phyloP scores from a whole-genome alignment of 805 yeast species.

The Ogataea degrootiae region DNA sequence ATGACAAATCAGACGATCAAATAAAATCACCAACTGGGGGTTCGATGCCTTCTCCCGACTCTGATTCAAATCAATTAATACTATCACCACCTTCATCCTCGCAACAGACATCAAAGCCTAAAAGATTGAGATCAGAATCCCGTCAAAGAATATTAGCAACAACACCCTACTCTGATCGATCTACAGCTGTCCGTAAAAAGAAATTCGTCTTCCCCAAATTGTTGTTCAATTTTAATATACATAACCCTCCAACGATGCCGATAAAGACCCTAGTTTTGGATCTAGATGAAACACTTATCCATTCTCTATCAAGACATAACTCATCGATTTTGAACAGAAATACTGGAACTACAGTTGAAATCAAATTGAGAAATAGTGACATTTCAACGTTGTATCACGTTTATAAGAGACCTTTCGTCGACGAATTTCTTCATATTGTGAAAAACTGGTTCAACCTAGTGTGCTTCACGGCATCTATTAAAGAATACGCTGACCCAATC shows the following conservation, averaged over 20 bases:
- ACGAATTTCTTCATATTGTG: constrained; percentile 72
- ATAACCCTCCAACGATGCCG: constrained; percentile 28
- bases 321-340: constrained; percentile 38
- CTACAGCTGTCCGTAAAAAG: constrained; percentile 15
- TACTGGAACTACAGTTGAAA: constrained; percentile 75
- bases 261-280: constrained; percentile 76
- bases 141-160: not conserved
- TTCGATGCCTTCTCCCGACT: not conserved
- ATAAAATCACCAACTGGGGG: constrained; percentile 31
- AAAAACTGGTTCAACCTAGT: constrained; percentile 84
- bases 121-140: not conserved
- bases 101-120: not conserved
- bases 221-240: constrained; percentile 29
- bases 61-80: not conserved
- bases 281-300: constrained; percentile 91
- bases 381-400: constrained; percentile 83
- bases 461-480: constrained; percentile 90
- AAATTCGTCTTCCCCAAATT: constrained; percentile 31
- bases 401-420: constrained; percentile 89
- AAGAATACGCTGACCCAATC: constrained; percentile 95
- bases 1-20: constrained; percentile 28
- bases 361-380: constrained; percentile 54
- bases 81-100: constrained; percentile 1
- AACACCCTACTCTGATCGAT: not conserved
- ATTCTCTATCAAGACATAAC: constrained; percentile 71